Evolutionary conservation across 352 stramenopile genomes (phyloP).

Genomic region (Phytophthora fragariaefolia): DNA sequence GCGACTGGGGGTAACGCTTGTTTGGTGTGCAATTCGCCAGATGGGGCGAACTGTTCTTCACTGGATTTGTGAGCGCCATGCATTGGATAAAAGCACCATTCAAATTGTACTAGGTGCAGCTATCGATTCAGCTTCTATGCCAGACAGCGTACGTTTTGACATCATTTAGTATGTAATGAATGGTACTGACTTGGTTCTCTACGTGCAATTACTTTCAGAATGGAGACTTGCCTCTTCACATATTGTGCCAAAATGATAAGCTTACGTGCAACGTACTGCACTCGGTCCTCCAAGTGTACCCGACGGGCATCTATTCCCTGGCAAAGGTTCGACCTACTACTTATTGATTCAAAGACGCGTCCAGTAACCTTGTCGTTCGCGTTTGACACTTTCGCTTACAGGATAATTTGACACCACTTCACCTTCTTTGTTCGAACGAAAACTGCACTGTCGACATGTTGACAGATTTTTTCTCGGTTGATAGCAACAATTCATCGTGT

Average conservation of each 20-base stretch:
- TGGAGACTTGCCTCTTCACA: constrained; percentile 60
- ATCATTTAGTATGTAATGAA: background rate
- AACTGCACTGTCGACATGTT: constrained; percentile 47
- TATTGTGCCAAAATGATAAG: constrained; percentile 53
- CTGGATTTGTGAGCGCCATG: constrained; percentile 53
- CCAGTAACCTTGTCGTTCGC: background rate
- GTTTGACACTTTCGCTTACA: no score
- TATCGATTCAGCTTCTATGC: constrained; percentile 13
- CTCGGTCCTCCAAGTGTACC: constrained; percentile 36
- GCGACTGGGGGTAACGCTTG: no score
- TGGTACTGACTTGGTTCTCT: background rate
- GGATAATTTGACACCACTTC: constrained; percentile 52
- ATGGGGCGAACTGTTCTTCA: constrained; percentile 59
- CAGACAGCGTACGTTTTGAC: constrained; percentile 23
- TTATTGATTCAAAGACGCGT: background rate
- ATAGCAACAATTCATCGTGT: constrained; percentile 41
- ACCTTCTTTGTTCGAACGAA: constrained; percentile 63
- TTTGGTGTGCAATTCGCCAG: constrained; percentile 26
- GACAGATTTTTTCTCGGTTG: constrained; percentile 43
- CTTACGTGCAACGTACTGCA: constrained; percentile 41
- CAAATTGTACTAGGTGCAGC: constrained; percentile 31
- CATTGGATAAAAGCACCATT: constrained; percentile 33
- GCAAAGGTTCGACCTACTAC: constrained; percentile 36
- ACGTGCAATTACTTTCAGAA: constrained; percentile 37
- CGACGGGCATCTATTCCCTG: constrained; percentile 36